Evolutionary conservation across 495 filamentous ascomycete genomes (phyloP).

Genomic region (Xylaria scruposa): DNA sequence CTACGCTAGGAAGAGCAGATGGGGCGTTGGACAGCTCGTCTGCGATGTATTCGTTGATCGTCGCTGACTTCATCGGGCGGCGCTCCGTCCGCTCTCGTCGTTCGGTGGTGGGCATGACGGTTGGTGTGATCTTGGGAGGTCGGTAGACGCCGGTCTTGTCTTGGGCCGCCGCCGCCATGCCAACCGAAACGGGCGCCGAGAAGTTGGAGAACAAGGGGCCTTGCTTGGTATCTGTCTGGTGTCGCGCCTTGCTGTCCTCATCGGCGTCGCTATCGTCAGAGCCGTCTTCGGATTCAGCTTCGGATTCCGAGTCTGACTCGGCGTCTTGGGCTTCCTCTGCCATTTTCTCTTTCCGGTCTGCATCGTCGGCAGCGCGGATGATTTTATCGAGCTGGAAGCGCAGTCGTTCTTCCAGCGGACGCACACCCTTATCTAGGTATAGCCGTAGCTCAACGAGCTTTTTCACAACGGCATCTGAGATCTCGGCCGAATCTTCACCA

Average conservation of each 20-base stretch:
- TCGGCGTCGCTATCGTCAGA: slow-evolving; percentile 43
- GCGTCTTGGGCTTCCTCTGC: slow-evolving; percentile 43
- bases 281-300: slow-evolving; percentile 51
- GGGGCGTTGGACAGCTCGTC: slow-evolving; percentile 81
- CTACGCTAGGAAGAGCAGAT: slow-evolving; percentile 80
- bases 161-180: slow-evolving; percentile 41
- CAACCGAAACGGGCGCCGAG: slow-evolving; percentile 43
- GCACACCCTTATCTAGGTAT: slow-evolving; percentile 88
- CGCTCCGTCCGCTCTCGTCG: slow-evolving; percentile 62
- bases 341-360: slow-evolving; percentile 50
- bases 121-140: slow-evolving; percentile 83
- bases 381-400: slow-evolving; percentile 92
- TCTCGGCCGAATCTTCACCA: slow-evolving; percentile 25
- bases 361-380: slow-evolving; percentile 82
- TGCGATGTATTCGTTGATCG: slow-evolving; percentile 84
- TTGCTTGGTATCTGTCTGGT: slow-evolving; percentile 68
- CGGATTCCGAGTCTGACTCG: slow-evolving; percentile 44
- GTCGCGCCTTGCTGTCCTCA: slow-evolving; percentile 40
- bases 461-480: slow-evolving; percentile 64
- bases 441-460: slow-evolving; percentile 86
- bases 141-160: slow-evolving; percentile 71
- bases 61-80: slow-evolving; percentile 68
- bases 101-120: slow-evolving; percentile 68
- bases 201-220: slow-evolving; percentile 66
- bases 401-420: slow-evolving; percentile 83